Evolutionary conservation across 495 filamentous ascomycete species (phyloP).

Genomic region (Lasiosphaeria miniovina): DNA sequence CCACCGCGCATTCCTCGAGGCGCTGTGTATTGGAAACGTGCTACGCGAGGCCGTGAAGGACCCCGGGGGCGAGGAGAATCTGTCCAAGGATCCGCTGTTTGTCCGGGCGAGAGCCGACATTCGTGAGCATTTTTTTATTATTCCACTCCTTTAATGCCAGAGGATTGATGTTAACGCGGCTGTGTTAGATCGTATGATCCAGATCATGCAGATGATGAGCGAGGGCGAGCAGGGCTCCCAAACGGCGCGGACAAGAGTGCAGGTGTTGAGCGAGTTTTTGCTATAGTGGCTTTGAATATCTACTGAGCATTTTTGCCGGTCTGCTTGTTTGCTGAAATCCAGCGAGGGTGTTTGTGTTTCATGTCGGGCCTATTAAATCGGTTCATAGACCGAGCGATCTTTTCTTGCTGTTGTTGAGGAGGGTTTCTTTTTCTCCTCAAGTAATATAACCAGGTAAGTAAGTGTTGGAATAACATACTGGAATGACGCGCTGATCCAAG

Average conservation of each 20-base stretch:
- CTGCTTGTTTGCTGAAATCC: too few species aligned
- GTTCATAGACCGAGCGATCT: too few species aligned
- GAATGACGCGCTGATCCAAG: too few species aligned
- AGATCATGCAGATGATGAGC: constrained; percentile 54
- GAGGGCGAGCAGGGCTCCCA: constrained; percentile 49
- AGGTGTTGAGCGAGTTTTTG: constrained; percentile 54
- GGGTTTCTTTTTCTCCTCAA: too few species aligned
- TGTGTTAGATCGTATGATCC: constrained; percentile 50
- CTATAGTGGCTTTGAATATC: neutral
- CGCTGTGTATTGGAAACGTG: constrained; percentile 51
- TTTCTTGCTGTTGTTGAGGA: too few species aligned
- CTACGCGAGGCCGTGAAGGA: constrained; percentile 39
- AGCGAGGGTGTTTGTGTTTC: too few species aligned
- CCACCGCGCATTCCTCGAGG: constrained; percentile 68
- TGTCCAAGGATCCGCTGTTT: constrained; percentile 51
- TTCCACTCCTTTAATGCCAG: neutral
- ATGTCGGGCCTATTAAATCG: too few species aligned
- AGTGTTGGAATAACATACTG: too few species aligned
- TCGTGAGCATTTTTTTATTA: constrained; percentile 24
- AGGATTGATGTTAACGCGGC: neutral
- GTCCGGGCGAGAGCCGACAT: constrained; percentile 56
- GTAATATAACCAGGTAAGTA: too few species aligned
- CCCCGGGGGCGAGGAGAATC: constrained; percentile 28
- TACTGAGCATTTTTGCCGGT: constrained; percentile 9
- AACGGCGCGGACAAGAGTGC: constrained; percentile 54